phyloP scores from a whole-genome alignment of 108 stramenopile species.

The Nitzschia sp. region DNA sequence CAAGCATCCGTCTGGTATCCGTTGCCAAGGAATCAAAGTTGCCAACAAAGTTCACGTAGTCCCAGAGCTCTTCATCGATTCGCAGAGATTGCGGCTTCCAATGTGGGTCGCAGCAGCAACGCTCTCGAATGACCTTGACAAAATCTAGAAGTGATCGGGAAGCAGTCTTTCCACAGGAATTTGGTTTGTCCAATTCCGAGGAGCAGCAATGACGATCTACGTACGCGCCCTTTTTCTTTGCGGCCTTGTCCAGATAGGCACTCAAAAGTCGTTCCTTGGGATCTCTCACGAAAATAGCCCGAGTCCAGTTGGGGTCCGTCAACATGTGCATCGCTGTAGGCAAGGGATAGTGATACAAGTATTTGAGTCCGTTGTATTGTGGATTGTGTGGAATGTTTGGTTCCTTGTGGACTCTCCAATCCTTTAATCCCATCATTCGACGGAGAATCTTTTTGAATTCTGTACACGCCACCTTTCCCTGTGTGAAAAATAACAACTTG shows the following conservation, averaged over 20 bases:
- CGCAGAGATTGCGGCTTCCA: slow-evolving; percentile 43
- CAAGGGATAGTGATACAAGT: slow-evolving; percentile 42
- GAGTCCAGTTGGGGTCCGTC: slow-evolving; percentile 47
- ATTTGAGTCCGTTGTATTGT: slow-evolving; percentile 43
- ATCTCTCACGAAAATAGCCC: slow-evolving; percentile 68
- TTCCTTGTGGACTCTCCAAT: slow-evolving; percentile 29
- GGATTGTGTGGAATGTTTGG: slow-evolving; percentile 41
- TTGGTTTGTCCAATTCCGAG: not conserved
- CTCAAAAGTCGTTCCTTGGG: slow-evolving; percentile 59
- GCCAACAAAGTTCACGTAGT: slow-evolving; percentile 47
- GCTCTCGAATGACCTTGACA: slow-evolving; percentile 11
- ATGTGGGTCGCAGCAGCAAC: slow-evolving; percentile 38
- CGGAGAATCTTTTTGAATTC: slow-evolving; percentile 51
- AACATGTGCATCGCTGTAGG: slow-evolving; percentile 43
- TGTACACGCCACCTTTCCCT: slow-evolving; percentile 43
- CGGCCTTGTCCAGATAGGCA: slow-evolving; percentile 54
- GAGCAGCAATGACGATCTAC: slow-evolving; percentile 21
- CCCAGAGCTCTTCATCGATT: slow-evolving; percentile 44
- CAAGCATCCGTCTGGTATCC: slow-evolving; percentile 39
- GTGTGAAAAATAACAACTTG: slow-evolving; percentile 52
- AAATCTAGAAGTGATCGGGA: slow-evolving; percentile 29
- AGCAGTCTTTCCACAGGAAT: slow-evolving; percentile 18
- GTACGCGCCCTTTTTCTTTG: slow-evolving; percentile 24
- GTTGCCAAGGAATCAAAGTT: slow-evolving; percentile 31
- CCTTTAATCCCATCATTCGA: slow-evolving; percentile 43